Percentiles rank a stretch among this genome's conserved stretches.
Conservation (phyloP, 2,329 filamentous ascomycete genomes). For the Aspergillus persii region DNA sequence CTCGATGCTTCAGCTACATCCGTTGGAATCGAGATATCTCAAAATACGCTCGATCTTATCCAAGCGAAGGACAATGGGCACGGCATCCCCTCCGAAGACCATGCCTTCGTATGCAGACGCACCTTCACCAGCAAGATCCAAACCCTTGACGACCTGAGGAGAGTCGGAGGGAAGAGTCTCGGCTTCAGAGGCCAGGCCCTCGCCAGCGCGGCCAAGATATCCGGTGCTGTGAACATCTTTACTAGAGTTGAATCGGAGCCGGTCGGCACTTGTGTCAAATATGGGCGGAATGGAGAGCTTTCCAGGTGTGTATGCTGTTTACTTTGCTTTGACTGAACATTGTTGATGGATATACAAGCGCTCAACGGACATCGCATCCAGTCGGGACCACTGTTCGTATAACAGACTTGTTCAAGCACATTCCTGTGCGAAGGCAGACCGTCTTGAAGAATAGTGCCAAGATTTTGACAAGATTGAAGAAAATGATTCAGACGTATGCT, state of each 20-base stretch:
- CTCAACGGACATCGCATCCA: constrained; percentile 51
- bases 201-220: constrained; percentile 60
- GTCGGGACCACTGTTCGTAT: constrained; percentile 61
- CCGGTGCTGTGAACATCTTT: constrained; percentile 50
- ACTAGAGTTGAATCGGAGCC: constrained; percentile 59
- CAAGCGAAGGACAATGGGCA: constrained; percentile 64
- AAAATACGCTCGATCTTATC: constrained; percentile 60
- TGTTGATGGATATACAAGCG: constrained; percentile 17
- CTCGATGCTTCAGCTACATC: constrained; percentile 61
- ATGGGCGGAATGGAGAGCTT: constrained; percentile 51
- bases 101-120: constrained; percentile 54
- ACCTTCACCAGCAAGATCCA: constrained; percentile 65
- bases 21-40: constrained; percentile 57
- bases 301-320: constrained; percentile 34
- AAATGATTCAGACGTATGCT: constrained; percentile 58
- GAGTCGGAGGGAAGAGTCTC: constrained; percentile 55
- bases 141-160: constrained; percentile 54
- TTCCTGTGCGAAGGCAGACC: constrained; percentile 60
- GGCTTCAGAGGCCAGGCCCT: constrained; percentile 66
- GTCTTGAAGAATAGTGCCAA: constrained; percentile 52
- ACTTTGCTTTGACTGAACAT: background rate
- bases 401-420: constrained; percentile 54
- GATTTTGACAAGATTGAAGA: constrained; percentile 51
- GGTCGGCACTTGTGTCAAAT: constrained; percentile 52
- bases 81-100: constrained; percentile 58